Evolutionary conservation across 2,329 filamentous ascomycete species (phyloP), one percentile per base, ranked within the genome.

Genomic region (Colletotrichum plurivorum): DNA sequence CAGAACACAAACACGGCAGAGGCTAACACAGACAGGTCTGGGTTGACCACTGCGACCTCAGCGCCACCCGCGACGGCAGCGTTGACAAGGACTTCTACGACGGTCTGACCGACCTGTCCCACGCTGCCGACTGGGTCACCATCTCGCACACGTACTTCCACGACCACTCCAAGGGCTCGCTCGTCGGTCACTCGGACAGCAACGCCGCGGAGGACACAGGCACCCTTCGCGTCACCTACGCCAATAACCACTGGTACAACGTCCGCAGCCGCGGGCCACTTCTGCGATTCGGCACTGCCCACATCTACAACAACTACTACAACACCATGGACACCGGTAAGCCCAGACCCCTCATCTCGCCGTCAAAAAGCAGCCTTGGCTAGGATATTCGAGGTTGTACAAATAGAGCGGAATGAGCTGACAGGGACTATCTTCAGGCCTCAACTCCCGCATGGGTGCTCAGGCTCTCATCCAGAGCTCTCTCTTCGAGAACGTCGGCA

Each of bases 41-140:
- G 89, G 80, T 92, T 56, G 89, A 92, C 78, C 89, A 91, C 79
- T 83, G 84, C 75, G 89, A 92, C 71, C 82, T 92, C 13, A 88
- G 84, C 6, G 87, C 86, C n/a, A 69, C 69, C 7, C 56, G 69
- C 6, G 58, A 63, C 16, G 85, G 90, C 78, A 74, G 75, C 25
- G 81, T 84, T 71, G 87, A 84, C 81, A 92, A 92, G 79, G 88
- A 92, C 80, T 89, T 87, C 78, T 91, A 91, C 75, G 90, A 92
- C 65, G 89, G 90, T 13, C 84, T 91, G 1, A 78, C 88, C 45
- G 90, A 92, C 71, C 79, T 83, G 27, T 89, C 87, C 51, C 89
- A 91, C 77, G 90, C 83, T 39, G 81, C 84, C 3, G 88, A 92
- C 79, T 91, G 81, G 74, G 78, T 90, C 64, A 90, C 84, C 51